Base-by-base conservation (phyloP, 2,329 filamentous ascomycete genomes). In the Lizonia empirigonia region DNA sequence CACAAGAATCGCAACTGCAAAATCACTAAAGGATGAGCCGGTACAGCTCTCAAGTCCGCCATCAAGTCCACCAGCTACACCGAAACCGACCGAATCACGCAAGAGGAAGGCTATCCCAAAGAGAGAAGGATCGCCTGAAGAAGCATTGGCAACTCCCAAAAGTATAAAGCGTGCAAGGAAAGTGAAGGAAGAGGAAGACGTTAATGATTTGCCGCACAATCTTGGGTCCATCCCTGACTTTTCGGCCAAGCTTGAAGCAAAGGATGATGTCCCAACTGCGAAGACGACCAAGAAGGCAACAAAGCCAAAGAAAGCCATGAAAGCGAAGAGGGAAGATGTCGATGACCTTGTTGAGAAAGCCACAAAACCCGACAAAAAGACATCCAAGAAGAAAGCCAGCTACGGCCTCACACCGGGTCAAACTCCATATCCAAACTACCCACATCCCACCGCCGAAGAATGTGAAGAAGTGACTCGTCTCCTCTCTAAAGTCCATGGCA, bases 381-480 rank as follows among this genome's bases (percentile, higher is more conserved):
- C 72, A 6, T 60, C 74, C 1, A 73, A 74, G 50, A 72, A 69
- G 44, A 64, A 62, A 36, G 51, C 38, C 2, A 70, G 72, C 37
- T 78, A 78, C 48, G 75, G 77, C 10, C 68, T 81, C 20, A 78
- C 73, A 8, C 76, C 76, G 10, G 78, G 78, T 19, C 55, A 71
- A 44, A 81, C 84, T 1, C 90, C 90, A 0, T 95, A 87, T 58
- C 88, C 89, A 0, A 78, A 86, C 49, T 87, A 84, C 69, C 61
- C 71, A 2, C 81, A 79, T 47, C 90, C 90, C 0, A 91, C 86
- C 0, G 63, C 78, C 0, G 82, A 85, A 41, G 84, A 90, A 60
- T 92, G 89, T 65, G 79, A 86, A 56, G 80, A 87, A 62, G 87
- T 93, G 4, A 82, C 85, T 47, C 74, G 77, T 1, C 76, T 93